phyloP scores from a whole-genome alignment of 768 basidiomycete genomes.

The Podaxis mareebaensis region DNA sequence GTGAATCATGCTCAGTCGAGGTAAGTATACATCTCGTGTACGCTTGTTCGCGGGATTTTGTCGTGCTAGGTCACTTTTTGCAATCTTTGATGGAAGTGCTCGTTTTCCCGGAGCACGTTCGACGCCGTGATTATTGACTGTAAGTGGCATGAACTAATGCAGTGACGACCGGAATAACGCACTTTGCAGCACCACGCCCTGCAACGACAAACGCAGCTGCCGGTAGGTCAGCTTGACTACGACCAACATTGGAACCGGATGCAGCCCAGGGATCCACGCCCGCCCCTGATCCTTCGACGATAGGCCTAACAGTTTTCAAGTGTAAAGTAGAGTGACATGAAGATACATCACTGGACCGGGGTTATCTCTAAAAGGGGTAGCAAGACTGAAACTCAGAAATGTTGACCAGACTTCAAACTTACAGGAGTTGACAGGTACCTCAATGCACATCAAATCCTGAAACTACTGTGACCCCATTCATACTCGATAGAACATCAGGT shows the following conservation, averaged over 20 bases:
- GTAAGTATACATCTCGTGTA: no score
- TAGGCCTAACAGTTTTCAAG: slow-evolving; percentile 12
- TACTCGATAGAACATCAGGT: slow-evolving; percentile 23
- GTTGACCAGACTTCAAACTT: slow-evolving; percentile 13
- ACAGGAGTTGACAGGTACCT: slow-evolving; percentile 38
- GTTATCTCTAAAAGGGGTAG: slow-evolving; percentile 34
- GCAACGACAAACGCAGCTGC: background rate
- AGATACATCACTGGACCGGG: slow-evolving; percentile 12
- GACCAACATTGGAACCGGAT: background rate
- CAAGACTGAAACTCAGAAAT: slow-evolving; percentile 11
- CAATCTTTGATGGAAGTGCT: no score
- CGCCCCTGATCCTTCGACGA: slow-evolving; percentile 17
- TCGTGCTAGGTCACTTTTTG: no score
- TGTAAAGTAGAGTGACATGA: no score
- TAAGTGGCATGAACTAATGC: no score
- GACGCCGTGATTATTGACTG: no score
- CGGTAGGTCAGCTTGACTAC: background rate
- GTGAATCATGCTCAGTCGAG: no score
- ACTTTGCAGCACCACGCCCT: no score
- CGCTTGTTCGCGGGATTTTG: no score
- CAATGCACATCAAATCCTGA: slow-evolving; percentile 37
- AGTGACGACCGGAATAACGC: no score
- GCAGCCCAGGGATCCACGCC: slow-evolving; percentile 1
- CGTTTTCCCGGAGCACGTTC: no score
- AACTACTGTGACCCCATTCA: slow-evolving; percentile 40